Evolutionary conservation across 2,329 filamentous ascomycete genomes (phyloP).

Genomic region (Aspergillus fischeri): DNA sequence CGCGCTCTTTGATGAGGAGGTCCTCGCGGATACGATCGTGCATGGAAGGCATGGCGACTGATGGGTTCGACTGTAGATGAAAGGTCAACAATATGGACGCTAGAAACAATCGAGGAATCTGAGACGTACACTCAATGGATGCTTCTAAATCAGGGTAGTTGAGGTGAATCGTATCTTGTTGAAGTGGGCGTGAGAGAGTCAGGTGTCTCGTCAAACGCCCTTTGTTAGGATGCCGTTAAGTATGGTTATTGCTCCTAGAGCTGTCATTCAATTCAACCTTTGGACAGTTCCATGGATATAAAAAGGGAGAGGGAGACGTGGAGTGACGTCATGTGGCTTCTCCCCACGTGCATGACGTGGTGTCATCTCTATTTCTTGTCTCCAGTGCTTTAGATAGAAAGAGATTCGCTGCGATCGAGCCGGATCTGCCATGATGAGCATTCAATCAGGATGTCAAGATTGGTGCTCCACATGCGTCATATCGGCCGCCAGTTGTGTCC

Average conservation of each 20-base stretch:
- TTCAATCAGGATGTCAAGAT: not conserved
- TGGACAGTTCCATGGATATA: not conserved
- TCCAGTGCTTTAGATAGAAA: not conserved
- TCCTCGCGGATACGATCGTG: constrained; percentile 36
- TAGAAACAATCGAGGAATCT: not conserved
- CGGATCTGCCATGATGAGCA: not conserved
- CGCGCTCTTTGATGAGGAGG: constrained; percentile 32
- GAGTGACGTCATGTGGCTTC: constrained; percentile 4
- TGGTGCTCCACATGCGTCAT: not conserved
- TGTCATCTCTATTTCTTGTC: not conserved
- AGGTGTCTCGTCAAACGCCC: not conserved
- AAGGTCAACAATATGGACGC: not conserved
- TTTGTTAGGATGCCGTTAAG: not conserved
- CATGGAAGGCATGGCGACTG: constrained; percentile 29
- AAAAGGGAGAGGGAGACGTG: not conserved
- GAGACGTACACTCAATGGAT: not conserved
- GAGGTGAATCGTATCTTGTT: no score
- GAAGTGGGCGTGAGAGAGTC: no score
- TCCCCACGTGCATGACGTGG: constrained; percentile 8
- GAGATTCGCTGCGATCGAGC: not conserved
- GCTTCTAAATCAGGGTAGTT: no score
- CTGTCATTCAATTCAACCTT: not conserved
- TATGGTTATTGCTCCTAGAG: no score
- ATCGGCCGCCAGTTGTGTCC: not conserved
- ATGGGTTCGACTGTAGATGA: not conserved